Evolutionary conservation across 2,329 filamentous ascomycete genomes (phyloP).

Genomic region (Trichoderma lentiforme): DNA sequence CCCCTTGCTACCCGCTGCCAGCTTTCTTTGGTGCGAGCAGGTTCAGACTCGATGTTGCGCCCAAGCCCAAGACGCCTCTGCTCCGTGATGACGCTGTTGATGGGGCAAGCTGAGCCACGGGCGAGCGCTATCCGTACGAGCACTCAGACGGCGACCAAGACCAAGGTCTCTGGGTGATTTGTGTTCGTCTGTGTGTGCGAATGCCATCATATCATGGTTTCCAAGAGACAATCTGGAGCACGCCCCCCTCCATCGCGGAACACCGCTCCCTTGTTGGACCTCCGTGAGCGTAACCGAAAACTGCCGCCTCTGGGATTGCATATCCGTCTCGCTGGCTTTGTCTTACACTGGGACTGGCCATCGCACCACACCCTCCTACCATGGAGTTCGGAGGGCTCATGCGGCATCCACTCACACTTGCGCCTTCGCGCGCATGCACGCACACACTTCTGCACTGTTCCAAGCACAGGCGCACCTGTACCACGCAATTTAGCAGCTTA

Average conservation of each 20-base stretch:
- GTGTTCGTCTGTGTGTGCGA: neutral
- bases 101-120: constrained; percentile 4
- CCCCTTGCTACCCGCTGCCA: constrained; percentile 14
- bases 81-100: constrained; percentile 1
- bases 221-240: neutral
- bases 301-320: constrained; percentile 9
- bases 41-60: constrained; percentile 9
- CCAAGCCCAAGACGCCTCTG: neutral
- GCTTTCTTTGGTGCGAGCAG: neutral
- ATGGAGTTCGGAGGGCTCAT: constrained; percentile 11
- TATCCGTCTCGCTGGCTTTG: constrained; percentile 6
- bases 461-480: neutral
- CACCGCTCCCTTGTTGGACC: constrained; percentile 1
- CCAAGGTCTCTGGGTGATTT: neutral
- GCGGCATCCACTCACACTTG: constrained; percentile 14
- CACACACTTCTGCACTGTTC: constrained; percentile 9
- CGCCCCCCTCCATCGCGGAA: neutral
- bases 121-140: neutral
- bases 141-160: neutral
- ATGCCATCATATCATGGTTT: neutral
- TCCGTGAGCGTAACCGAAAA: constrained; percentile 4
- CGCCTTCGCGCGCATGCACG: constrained; percentile 10
- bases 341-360: constrained; percentile 5
- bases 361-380: constrained; percentile 12
- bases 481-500: neutral